Percentiles rank a stretch among this genome's conserved stretches.
Conservation (phyloP, 371 early-diverging fungal genomes). For the Syncephalastrum racemosum region DNA sequence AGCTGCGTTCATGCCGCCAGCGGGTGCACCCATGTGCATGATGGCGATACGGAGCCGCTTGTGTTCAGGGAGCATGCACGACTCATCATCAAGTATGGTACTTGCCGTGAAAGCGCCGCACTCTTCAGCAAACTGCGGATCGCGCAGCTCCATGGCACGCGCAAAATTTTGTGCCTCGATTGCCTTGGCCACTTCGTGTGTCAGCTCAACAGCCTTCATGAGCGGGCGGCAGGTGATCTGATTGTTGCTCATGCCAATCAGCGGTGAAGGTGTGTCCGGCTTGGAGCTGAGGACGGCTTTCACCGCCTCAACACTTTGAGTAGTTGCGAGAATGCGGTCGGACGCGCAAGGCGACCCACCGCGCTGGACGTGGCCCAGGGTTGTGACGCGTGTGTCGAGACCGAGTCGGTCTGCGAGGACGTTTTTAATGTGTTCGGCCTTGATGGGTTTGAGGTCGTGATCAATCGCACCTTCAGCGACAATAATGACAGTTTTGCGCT, state of each 20-base stretch:
- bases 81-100: constrained; percentile 30
- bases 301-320: constrained; percentile 94
- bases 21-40: constrained; percentile 92
- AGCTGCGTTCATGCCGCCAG: constrained; percentile 56
- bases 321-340: constrained; percentile 85
- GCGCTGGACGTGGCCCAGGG: constrained; percentile 98
- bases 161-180: constrained; percentile 79
- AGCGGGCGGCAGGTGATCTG: constrained; percentile 75
- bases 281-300: constrained; percentile 83
- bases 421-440: constrained; percentile 77
- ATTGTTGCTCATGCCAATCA: constrained; percentile 89
- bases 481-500: constrained; percentile 90
- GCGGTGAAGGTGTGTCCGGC: constrained; percentile 78
- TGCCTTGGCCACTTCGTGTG: constrained; percentile 68
- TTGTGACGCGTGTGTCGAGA: constrained; percentile 92
- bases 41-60: constrained; percentile 85
- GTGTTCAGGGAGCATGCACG: constrained; percentile 18
- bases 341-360: constrained; percentile 94
- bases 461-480: constrained; percentile 98
- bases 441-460: constrained; percentile 83
- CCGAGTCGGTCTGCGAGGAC: constrained; percentile 75
- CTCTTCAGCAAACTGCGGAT: constrained; percentile 71
- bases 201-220: constrained; percentile 86
- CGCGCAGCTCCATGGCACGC: constrained; percentile 83
- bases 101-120: constrained; percentile 32